Evolutionary conservation across 805 yeast species (phyloP), one percentile per base, ranked within the genome.

Genomic region (Cyberlindnera mississippiensis): DNA sequence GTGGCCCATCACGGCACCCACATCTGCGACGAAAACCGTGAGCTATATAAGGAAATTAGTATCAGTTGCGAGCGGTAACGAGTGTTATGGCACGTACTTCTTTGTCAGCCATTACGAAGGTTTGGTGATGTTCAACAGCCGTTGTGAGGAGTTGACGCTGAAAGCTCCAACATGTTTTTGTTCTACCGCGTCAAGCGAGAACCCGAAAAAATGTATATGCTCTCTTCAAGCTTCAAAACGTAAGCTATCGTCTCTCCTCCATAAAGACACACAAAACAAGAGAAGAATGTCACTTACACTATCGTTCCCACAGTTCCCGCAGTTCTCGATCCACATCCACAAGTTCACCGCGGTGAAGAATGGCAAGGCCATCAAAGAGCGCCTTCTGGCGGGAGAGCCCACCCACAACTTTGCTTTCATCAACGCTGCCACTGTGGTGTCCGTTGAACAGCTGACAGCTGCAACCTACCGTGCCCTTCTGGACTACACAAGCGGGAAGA

Each of bases 321-420:
- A 65, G 5, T 51, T 48, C 37, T 49, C 46, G 8, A 61, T 77
- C 4, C 56, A 61, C 17, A 49, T 80, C 10, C 55, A 72, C 6
- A 64, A 76, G 36, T 82, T 70, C 56, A 54, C 61, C 3, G 61
- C 69, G 27, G 77, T 86, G 4, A 41, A 54, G 10, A 72, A 73
- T 40, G 63, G 75, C 12, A 48, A 58, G 3, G 63, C 61, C 6
- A 71, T 86, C 30, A 73, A 76, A 36, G 40, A 52, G 11, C 61
- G 68, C 41, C 67, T 75, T 30, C 62, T 73, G 19, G 61, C 63
- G 9, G 77, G 74, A 2, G 69, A 80, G 53, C 45, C 54, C 4
- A 63, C 63, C 12, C 75, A 75, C 55, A 77, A 85, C 49, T 82
- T 64, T 61, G 83, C 88, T 7, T 78, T 85, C 55, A 68, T 86